Evolutionary conservation across 192 early-diverging fungal genomes (phyloP).

Genomic region (Thoreauomyces humboldtii): DNA sequence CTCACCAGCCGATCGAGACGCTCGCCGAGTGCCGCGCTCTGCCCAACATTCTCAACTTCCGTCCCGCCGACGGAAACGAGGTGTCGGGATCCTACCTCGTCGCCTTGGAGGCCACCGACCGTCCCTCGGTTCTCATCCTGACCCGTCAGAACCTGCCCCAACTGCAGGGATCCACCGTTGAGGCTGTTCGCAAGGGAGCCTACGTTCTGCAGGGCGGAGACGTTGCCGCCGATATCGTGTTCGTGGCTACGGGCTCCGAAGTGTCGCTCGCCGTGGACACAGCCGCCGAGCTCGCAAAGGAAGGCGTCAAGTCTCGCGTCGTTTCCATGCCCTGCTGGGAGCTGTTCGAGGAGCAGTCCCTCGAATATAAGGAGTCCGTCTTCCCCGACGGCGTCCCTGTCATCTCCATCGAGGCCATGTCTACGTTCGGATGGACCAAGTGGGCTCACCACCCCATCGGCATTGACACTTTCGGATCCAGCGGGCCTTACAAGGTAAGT

Average conservation of each 20-base stretch:
- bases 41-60: conserved; percentile 82
- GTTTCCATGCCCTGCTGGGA: conserved; percentile 94
- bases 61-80: conserved; percentile 95
- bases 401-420: conserved; percentile 84
- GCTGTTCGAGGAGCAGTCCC: conserved; percentile 80
- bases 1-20: conserved; percentile 98
- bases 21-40: conserved; percentile 82
- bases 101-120: conserved; percentile 65
- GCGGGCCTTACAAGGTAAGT: conserved; percentile 65
- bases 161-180: conserved; percentile 77
- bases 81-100: conserved; percentile 83
- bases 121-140: conserved; percentile 82
- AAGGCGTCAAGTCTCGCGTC: conserved; percentile 61
- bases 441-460: conserved; percentile 87
- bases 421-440: conserved; percentile 87
- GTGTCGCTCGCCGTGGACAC: conserved; percentile 83
- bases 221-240: conserved; percentile 51
- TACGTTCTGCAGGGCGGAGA: conserved; percentile 75
- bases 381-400: conserved; percentile 75
- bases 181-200: conserved; percentile 80
- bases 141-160: conserved; percentile 95
- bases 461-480: conserved; percentile 86
- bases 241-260: conserved; percentile 91
- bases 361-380: conserved; percentile 80
- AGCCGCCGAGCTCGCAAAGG: conserved; percentile 65